Base-by-base conservation (phyloP, 1,284 basidiomycete species). In the Grifola frondosa region DNA sequence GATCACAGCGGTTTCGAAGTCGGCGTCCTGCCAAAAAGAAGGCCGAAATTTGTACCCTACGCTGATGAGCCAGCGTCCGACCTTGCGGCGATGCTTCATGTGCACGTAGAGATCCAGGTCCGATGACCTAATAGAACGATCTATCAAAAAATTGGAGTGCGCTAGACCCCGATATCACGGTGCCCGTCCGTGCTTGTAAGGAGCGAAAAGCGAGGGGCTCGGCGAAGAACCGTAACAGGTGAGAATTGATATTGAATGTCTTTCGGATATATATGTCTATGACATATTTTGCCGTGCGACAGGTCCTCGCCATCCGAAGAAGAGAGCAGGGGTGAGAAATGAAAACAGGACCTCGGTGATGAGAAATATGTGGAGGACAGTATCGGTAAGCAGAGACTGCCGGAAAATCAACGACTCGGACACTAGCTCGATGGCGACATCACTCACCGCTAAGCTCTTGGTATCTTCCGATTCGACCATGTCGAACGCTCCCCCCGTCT, bases 91-190 rank as follows among this genome's bases (percentile, higher is more conserved):
- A 28, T 49, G 35, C 9, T 37, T 30, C 29, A 49, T 56, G 11
- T 66, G 58, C 8, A 67, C 63, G 50, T 76, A 78, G 5, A 78
- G 26, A 41, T 79, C 76, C 2, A 78, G 67, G 52, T 77, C 76
- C 4, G 73, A 62, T 62, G 13, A 67, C 64, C 1, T 66, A 65
- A 50, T 77, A 79, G 20, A 59, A 52, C 1, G 59, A 54, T 8
- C 76, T 53, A 30, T 69, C 68, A 33, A 79, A 63, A 52, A 78
- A 74, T 49, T 78, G 75, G 6, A 78, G 65, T 1, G 70, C 76
- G 23, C 57, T 62, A 0, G 76, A 78, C 12, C 77, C 77, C 1
- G 76, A 77, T 17, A 79, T 65, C 11, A 79, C 47, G 0, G 68
- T 65, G 19, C 66, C 65, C 0, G 73, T 76, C 26, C 51, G 47